Conservation (phyloP, 2,329 filamentous ascomycete species). For the Aspergillus ruber region DNA sequence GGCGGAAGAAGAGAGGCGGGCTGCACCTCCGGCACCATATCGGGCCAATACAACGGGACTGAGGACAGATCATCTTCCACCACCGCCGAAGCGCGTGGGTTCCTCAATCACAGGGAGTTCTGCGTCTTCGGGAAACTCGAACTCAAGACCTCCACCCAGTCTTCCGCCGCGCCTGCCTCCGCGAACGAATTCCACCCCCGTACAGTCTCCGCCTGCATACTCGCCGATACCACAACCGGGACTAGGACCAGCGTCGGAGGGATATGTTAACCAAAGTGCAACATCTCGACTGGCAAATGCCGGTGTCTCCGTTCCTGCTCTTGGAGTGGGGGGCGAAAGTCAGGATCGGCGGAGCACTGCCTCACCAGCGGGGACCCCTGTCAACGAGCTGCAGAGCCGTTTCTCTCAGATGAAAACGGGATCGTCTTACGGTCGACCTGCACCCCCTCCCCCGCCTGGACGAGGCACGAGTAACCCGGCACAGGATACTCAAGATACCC, state of each 20-base stretch:
- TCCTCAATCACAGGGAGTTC: conserved; percentile 10
- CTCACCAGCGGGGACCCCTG: conserved; percentile 33
- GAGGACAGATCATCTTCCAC: conserved; percentile 61
- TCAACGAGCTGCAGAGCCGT: conserved; percentile 62
- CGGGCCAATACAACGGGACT: conserved; percentile 65
- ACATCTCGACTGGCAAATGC: conserved; percentile 62
- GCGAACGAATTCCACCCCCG: conserved; percentile 51
- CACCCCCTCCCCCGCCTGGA: conserved; percentile 27
- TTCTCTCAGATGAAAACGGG: conserved; percentile 51
- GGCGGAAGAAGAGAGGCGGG: conserved; percentile 14
- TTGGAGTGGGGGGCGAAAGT: conserved; percentile 58
- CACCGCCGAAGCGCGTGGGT: conserved; percentile 51
- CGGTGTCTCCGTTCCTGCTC: conserved; percentile 69
- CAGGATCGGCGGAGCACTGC: neutral
- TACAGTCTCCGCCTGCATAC: conserved; percentile 41
- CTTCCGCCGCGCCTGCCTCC: conserved; percentile 67
- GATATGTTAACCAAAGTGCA: conserved; percentile 53
- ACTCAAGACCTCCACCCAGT: conserved; percentile 44
- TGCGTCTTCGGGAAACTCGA: conserved; percentile 18
- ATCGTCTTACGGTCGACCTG: conserved; percentile 9
- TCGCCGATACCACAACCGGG: conserved; percentile 33
- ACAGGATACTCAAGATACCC: conserved; percentile 52
- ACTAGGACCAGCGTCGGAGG: conserved; percentile 20
- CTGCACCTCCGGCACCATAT: conserved; percentile 58
- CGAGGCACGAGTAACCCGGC: conserved; percentile 49